phyloP scores from a whole-genome alignment of 129 eudicot species.

The Escallonia herrerae region DNA sequence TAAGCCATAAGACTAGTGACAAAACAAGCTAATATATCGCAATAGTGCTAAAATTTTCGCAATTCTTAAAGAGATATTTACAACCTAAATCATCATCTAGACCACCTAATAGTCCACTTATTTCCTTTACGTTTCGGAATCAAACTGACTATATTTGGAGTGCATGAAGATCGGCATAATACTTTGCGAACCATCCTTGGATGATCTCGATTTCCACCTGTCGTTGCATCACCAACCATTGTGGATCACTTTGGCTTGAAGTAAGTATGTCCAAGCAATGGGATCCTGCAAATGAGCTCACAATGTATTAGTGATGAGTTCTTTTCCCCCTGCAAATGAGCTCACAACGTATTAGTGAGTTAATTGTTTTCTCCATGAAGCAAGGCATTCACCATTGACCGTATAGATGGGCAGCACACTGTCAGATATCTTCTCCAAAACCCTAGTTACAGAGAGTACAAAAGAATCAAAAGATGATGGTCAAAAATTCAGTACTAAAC shows the following conservation, averaged over 20 bases:
- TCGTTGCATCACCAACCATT: conserved; percentile 45
- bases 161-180: conserved; percentile 24
- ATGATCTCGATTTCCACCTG: conserved; percentile 31
- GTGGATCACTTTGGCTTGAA: conserved; percentile 32
- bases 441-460: conserved; percentile 30
- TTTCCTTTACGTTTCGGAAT: too few relatives aligned
- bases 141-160: not conserved
- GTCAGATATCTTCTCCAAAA: conserved; percentile 51
- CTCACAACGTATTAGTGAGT: not conserved
- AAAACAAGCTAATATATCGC: too few relatives aligned
- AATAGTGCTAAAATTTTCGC: too few relatives aligned
- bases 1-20: too few relatives aligned
- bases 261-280: conserved; percentile 48
- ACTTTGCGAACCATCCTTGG: conserved; percentile 32
- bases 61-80: too few relatives aligned
- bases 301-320: not conserved
- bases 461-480: not conserved
- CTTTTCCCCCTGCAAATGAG: not conserved
- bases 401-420: conserved; percentile 42
- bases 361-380: not conserved
- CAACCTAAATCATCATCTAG: not conserved
- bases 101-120: not conserved
- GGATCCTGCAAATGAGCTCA: conserved; percentile 24
- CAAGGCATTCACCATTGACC: conserved; percentile 28
- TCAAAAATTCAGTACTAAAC: not conserved